These are phyloP conservation scores for Podaxis sp. DNA, from an alignment of 768 basidiomycete genomes.

Conservation along the genomic window DNA sequence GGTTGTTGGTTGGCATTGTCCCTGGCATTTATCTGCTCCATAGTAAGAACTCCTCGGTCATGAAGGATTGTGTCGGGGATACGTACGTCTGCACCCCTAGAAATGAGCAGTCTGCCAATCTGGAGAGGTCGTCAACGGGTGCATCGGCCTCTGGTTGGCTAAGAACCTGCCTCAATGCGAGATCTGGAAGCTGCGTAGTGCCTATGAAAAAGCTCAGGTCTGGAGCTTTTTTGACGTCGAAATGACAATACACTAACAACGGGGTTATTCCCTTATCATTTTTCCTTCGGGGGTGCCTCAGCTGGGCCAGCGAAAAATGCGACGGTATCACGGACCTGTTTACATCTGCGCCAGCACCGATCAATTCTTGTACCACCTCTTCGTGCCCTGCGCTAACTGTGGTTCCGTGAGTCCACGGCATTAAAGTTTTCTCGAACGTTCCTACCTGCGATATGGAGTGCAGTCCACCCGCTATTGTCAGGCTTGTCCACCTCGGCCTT, in stretches of 20 bases:
- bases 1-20: slow-evolving; percentile 94
- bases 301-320: slow-evolving; percentile 22
- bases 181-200: slow-evolving; percentile 95
- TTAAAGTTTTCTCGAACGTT: not conserved
- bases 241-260: slow-evolving; percentile 52
- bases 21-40: slow-evolving; percentile 82
- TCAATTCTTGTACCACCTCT: slow-evolving; percentile 69
- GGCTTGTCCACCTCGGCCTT: slow-evolving; percentile 65
- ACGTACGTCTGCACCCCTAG: slow-evolving; percentile 89
- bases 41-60: slow-evolving; percentile 33
- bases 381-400: slow-evolving; percentile 82
- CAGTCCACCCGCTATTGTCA: slow-evolving; percentile 73
- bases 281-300: slow-evolving; percentile 36
- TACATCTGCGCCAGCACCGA: slow-evolving; percentile 83
- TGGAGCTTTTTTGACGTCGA: slow-evolving; percentile 19
- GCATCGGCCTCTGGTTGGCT: slow-evolving; percentile 24
- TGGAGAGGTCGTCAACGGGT: slow-evolving; percentile 39
- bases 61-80: slow-evolving; percentile 28
- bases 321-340: slow-evolving; percentile 39
- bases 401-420: slow-evolving; percentile 14
- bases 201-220: slow-evolving; percentile 39
- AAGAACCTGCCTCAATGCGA: slow-evolving; percentile 67
- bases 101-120: slow-evolving; percentile 87
- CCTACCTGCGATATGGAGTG: slow-evolving; percentile 78
- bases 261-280: slow-evolving; percentile 86